These are phyloP conservation scores for Xylariaceae sp. DNA, from an alignment of 2,329 filamentous ascomycete genomes.

Conservation along the genomic window DNA sequence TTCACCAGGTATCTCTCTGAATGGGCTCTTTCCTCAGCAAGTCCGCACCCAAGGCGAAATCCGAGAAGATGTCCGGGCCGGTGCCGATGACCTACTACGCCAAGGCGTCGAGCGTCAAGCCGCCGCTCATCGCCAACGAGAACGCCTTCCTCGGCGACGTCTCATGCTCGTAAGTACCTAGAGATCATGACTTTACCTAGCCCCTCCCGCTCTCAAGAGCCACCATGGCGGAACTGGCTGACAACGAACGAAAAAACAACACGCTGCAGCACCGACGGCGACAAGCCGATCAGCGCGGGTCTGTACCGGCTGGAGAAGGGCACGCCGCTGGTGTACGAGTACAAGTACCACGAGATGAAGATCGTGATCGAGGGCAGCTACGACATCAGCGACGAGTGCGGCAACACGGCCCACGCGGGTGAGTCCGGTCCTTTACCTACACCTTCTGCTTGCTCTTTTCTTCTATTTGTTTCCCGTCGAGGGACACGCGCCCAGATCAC, in stretches of 20 bases:
- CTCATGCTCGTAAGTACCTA: constrained; percentile 42
- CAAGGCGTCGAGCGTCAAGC: constrained; percentile 55
- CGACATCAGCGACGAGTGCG: constrained; percentile 56
- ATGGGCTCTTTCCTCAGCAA: constrained; percentile 14
- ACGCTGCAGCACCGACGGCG: constrained; percentile 45
- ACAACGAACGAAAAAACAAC: too few relatives aligned
- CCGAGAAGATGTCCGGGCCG: constrained; percentile 4
- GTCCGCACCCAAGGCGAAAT: constrained; percentile 9
- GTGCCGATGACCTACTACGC: constrained; percentile 35
- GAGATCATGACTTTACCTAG: too few relatives aligned
- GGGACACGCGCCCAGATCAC: too few relatives aligned
- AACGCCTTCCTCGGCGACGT: constrained; percentile 63
- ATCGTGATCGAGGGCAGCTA: constrained; percentile 63
- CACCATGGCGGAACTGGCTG: too few relatives aligned
- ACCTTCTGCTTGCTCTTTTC: too few relatives aligned
- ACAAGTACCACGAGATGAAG: constrained; percentile 68
- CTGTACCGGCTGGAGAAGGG: constrained; percentile 63
- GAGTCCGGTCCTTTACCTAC: too few relatives aligned
- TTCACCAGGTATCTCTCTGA: not conserved
- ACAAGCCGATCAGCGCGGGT: constrained; percentile 54
- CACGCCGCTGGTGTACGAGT: constrained; percentile 59
- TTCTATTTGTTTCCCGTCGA: too few relatives aligned
- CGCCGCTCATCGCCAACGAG: constrained; percentile 58
- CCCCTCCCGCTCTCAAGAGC: too few relatives aligned
- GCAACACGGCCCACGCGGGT: constrained; percentile 50